phyloP scores from a whole-genome alignment of 805 yeast genomes.

The Grigorovia humatica region DNA sequence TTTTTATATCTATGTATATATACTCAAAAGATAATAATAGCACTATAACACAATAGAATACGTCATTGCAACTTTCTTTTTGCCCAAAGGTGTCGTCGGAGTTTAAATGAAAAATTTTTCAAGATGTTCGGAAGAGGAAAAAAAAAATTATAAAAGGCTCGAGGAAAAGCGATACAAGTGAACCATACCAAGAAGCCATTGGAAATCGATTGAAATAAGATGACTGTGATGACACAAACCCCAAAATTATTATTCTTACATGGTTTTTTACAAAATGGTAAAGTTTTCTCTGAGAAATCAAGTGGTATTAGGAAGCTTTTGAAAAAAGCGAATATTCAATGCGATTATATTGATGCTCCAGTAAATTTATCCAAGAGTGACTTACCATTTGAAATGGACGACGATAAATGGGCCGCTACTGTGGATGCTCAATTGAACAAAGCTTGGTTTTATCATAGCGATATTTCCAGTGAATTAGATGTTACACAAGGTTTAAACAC shows the following conservation, averaged over 20 bases:
- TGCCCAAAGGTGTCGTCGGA: neutral
- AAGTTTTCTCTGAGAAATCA: slow-evolving; percentile 77
- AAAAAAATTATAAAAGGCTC: neutral
- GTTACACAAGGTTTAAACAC: slow-evolving; percentile 42
- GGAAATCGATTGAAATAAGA: neutral
- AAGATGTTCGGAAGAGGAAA: neutral
- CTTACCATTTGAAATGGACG: slow-evolving; percentile 58
- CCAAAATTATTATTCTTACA: slow-evolving; percentile 71
- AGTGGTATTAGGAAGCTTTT: slow-evolving; percentile 78
- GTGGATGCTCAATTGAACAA: slow-evolving; percentile 36
- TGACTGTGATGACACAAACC: slow-evolving; percentile 4
- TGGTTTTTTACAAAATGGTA: slow-evolving; percentile 81
- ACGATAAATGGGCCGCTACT: slow-evolving; percentile 40
- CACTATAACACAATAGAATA: neutral
- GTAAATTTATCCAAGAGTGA: slow-evolving; percentile 53
- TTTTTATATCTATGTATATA: too few species aligned
- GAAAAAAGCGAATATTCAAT: slow-evolving; percentile 51
- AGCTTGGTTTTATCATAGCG: slow-evolving; percentile 72
- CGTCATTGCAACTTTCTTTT: neutral
- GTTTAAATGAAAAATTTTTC: neutral
- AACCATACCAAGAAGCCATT: too few species aligned
- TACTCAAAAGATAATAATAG: too few species aligned
- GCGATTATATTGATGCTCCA: slow-evolving; percentile 77
- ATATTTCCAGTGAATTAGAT: slow-evolving; percentile 36
- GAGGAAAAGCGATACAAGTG: neutral